Conservation (phyloP, 164 flowering plant genomes). For the Cinnamomum micranthum region DNA sequence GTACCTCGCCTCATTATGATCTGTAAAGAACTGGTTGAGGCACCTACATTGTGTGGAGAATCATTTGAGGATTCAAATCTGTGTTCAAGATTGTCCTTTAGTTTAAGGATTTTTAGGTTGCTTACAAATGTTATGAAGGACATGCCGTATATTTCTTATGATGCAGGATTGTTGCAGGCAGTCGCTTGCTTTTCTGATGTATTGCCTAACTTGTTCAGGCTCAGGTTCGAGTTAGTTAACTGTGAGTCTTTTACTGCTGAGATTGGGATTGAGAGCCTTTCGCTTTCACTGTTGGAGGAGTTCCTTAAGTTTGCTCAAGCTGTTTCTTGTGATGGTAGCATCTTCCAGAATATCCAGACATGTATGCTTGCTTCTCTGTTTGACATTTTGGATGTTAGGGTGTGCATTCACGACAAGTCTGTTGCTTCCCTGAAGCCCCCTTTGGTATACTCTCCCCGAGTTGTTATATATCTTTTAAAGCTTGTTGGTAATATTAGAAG, state of each 20-base stretch:
- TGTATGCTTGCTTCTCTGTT: slow-evolving; percentile 65
- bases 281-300: slow-evolving; percentile 63
- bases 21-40: slow-evolving; percentile 44
- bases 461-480: slow-evolving; percentile 53
- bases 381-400: slow-evolving; percentile 45
- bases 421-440: slow-evolving; percentile 49
- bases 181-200: slow-evolving; percentile 53
- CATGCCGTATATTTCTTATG: slow-evolving; percentile 49
- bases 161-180: slow-evolving; percentile 48
- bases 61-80: slow-evolving; percentile 29
- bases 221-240: slow-evolving; percentile 53
- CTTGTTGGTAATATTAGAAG: slow-evolving; percentile 57
- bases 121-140: slow-evolving; percentile 50
- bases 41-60: slow-evolving; percentile 45
- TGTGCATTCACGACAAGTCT: slow-evolving; percentile 58
- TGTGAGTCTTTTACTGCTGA: slow-evolving; percentile 37
- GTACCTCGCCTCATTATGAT: slow-evolving; percentile 47
- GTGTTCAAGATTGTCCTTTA: slow-evolving; percentile 43
- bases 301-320: slow-evolving; percentile 62
- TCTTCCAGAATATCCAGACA: slow-evolving; percentile 65
- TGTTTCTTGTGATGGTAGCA: slow-evolving; percentile 44
- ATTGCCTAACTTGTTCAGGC: slow-evolving; percentile 56
- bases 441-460: slow-evolving; percentile 64
- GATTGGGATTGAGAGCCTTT: slow-evolving; percentile 51
- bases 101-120: slow-evolving; percentile 59